Base-by-base conservation (phyloP, 352 stramenopile genomes). In the Globisporangium nunn region DNA sequence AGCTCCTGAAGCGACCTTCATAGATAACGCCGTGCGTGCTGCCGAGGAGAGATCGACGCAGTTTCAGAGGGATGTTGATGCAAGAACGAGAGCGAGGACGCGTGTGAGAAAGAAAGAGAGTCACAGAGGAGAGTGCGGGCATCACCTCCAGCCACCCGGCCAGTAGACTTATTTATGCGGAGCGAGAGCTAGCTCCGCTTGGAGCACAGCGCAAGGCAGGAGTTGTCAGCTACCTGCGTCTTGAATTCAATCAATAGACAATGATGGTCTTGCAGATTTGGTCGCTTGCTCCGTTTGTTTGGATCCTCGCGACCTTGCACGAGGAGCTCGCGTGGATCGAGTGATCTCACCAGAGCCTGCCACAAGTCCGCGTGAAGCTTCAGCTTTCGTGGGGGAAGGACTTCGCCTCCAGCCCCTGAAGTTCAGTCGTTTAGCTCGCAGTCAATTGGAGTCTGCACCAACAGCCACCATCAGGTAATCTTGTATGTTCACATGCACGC, bases 381-480 rank as follows among this genome's bases (percentile, higher is more conserved):
- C 11, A 18, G 39, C 5, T n/a, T 17, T 45, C 6, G 39, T 18
- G 3, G 12, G 12, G 23, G 23, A 23, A 18, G 39, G 10, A 14
- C 35, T 40, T 41, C 11, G 8, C 2, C 37, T 41, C 17, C 37
- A 12, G 37, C 37, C 17, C 37, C 37, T 41, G 37, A 18, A 48
- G 44, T 49, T 49, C 44, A 49, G n/a, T 12, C 44, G 40, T 17
- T 12, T 8, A 31, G 44, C n/a, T 45, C 14, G 44, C 44, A 51
- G 46, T 37, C 46, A 51, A 33, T 28, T 18, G 18, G 23, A 50
- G 6, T 18, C 14, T 11, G n/a, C 15, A n/a, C 14, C 15, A 15
- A 33, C 45, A 23, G n/a, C 6, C 50, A 28, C 6, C 50, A 28
- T 54, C 50, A 54, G 50, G 50, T 33, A 45, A 54, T 54, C 50